Conservation (phyloP, 2,329 filamentous ascomycete species). For the Diaporthe eres region DNA sequence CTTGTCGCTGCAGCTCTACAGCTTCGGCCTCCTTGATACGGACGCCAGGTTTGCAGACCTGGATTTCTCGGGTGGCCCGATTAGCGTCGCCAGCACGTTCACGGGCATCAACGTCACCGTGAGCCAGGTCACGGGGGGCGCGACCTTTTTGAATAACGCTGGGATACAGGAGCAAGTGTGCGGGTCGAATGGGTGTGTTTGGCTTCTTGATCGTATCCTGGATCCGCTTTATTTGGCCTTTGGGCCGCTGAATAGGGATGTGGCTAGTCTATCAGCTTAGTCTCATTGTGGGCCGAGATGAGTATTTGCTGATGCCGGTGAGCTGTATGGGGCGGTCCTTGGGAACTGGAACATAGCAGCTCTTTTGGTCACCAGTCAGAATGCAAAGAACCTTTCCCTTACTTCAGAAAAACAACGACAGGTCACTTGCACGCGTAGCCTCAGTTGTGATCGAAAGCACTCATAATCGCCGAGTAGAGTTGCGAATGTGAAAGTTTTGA, state of each 20-base stretch:
- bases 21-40: constrained; percentile 7
- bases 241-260: constrained; percentile 14
- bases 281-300: too few relatives aligned
- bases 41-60: constrained; percentile 15
- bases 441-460: neutral
- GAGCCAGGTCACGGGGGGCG: neutral
- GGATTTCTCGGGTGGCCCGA: constrained; percentile 6
- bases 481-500: neutral
- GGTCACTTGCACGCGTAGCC: neutral
- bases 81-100: constrained; percentile 12
- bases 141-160: constrained; percentile 17
- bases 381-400: neutral
- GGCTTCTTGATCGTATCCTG: constrained; percentile 9
- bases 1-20: constrained; percentile 26
- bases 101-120: constrained; percentile 29
- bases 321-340: neutral
- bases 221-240: constrained; percentile 33
- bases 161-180: constrained; percentile 26
- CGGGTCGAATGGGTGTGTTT: constrained; percentile 27
- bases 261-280: too few relatives aligned
- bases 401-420: neutral
- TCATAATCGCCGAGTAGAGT: neutral
- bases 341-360: neutral
- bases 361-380: neutral
- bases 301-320: neutral